A percentile compares a stretch with the other conserved stretches of the same genome.
Evolutionary conservation across 768 basidiomycete genomes (phyloP).

Genomic region (Agaricus subrufescens): DNA sequence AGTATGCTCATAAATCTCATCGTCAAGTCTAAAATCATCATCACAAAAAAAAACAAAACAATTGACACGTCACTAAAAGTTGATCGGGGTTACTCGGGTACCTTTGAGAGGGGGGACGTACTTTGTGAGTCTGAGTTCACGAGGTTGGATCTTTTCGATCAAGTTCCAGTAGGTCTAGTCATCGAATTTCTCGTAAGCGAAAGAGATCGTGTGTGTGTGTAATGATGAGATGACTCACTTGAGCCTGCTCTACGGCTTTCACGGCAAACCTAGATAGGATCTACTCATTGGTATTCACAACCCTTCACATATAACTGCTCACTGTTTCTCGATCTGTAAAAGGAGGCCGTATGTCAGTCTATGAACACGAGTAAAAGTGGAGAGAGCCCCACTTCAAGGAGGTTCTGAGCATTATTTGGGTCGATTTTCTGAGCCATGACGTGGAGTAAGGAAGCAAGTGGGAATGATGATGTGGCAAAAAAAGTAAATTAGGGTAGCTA

Average conservation of each 20-base stretch:
- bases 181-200: background rate
- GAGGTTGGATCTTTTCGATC: slow-evolving; percentile 73
- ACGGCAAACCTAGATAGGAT: slow-evolving; percentile 68
- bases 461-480: slow-evolving; percentile 15
- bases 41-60: no score
- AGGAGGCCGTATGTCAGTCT: background rate
- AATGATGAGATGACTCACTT: slow-evolving; percentile 42
- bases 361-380: background rate
- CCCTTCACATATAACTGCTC: slow-evolving; percentile 23
- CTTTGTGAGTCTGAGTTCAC: slow-evolving; percentile 79
- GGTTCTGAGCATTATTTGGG: slow-evolving; percentile 89
- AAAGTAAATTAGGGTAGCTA: slow-evolving; percentile 1
- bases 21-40: slow-evolving; percentile 58
- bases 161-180: slow-evolving; percentile 92
- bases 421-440: slow-evolving; percentile 64
- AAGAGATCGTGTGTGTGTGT: background rate
- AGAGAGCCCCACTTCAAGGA: slow-evolving; percentile 61
- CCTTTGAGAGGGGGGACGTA: slow-evolving; percentile 26
- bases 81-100: background rate
- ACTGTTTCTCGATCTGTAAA: slow-evolving; percentile 93
- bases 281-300: no score
- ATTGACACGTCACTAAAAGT: slow-evolving; percentile 1
- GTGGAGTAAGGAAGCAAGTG: slow-evolving; percentile 7
- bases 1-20: slow-evolving; percentile 83
- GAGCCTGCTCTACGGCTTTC: slow-evolving; percentile 93